A percentile compares a stretch with the other conserved stretches of the same genome.
Evolutionary conservation across 257 asterid species (phyloP).

Genomic region (Jacaranda copaia): DNA sequence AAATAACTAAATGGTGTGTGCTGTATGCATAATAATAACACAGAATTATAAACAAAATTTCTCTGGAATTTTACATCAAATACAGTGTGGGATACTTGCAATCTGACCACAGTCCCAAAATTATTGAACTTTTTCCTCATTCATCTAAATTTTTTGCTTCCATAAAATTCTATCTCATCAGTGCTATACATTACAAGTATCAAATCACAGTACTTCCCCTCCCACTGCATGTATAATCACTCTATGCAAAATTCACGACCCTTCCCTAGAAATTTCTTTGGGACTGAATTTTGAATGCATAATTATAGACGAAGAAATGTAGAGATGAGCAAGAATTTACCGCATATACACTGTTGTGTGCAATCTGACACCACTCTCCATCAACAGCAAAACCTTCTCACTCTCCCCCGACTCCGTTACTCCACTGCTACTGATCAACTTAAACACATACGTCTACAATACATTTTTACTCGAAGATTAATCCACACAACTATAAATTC

Average conservation of each 20-base stretch:
- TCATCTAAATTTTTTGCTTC: neutral
- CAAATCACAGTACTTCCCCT: neutral
- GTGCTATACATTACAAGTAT: constrained; percentile 18
- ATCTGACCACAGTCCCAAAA: neutral
- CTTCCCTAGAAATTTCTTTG: neutral
- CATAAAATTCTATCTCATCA: constrained; percentile 9
- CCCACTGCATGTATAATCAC: constrained; percentile 1
- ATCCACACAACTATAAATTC: constrained; percentile 1
- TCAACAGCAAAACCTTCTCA: constrained; percentile 89
- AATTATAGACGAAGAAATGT: constrained; percentile 8
- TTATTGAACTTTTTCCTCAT: neutral
- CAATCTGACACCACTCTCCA: constrained; percentile 97
- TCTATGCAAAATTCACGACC: neutral
- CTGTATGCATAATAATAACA: constrained; percentile 17
- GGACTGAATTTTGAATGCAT: neutral
- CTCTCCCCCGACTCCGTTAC: constrained; percentile 96
- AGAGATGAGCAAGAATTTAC: constrained; percentile 44
- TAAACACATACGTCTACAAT: constrained; percentile 90
- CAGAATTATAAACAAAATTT: neutral
- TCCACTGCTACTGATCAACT: constrained; percentile 98
- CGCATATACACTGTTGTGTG: constrained; percentile 94
- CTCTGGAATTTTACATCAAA: constrained; percentile 24
- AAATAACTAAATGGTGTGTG: constrained; percentile 26
- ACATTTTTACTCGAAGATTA: constrained; percentile 18
- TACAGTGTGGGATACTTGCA: constrained; percentile 21